phyloP scores from a whole-genome alignment of 2,329 filamentous ascomycete species.

The Helicocarpus griseus region DNA sequence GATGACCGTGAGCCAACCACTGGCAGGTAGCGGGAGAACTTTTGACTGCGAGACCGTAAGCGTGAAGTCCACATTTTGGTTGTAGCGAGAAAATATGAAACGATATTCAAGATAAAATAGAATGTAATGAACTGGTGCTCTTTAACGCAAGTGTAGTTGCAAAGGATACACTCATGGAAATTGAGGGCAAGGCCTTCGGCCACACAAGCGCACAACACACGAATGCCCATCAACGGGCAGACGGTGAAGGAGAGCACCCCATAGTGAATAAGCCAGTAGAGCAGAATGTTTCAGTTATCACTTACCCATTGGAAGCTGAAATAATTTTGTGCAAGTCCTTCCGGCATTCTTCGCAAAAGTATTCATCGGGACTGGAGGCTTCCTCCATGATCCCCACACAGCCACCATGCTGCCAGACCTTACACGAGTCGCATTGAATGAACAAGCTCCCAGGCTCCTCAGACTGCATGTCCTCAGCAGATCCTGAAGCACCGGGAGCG shows the following conservation, averaged over 20 bases:
- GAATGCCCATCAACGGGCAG: neutral
- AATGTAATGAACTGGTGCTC: neutral
- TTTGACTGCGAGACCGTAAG: constrained; percentile 41
- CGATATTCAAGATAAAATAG: neutral
- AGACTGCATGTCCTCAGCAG: constrained; percentile 52
- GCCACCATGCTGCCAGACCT: constrained; percentile 97
- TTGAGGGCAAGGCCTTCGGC: neutral
- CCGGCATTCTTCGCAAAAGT: constrained; percentile 92
- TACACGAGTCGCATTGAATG: constrained; percentile 95
- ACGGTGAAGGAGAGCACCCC: constrained; percentile 3
- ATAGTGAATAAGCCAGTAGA: neutral
- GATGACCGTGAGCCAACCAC: constrained; percentile 42
- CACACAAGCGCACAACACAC: neutral
- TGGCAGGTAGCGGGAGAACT: constrained; percentile 55
- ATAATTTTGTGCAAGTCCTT: constrained; percentile 84
- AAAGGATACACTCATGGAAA: neutral
- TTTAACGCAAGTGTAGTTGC: neutral
- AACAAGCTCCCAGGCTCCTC: constrained; percentile 92
- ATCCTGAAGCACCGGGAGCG: constrained; percentile 49
- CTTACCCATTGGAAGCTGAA: constrained; percentile 76
- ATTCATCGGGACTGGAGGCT: constrained; percentile 85
- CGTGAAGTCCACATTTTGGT: constrained; percentile 12
- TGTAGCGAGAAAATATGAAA: neutral
- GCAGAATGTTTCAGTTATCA: constrained; percentile 12
- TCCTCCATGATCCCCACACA: constrained; percentile 97